Conservation (phyloP, 176 grass and related monocot species). For the Bothriochloa decipiens region DNA sequence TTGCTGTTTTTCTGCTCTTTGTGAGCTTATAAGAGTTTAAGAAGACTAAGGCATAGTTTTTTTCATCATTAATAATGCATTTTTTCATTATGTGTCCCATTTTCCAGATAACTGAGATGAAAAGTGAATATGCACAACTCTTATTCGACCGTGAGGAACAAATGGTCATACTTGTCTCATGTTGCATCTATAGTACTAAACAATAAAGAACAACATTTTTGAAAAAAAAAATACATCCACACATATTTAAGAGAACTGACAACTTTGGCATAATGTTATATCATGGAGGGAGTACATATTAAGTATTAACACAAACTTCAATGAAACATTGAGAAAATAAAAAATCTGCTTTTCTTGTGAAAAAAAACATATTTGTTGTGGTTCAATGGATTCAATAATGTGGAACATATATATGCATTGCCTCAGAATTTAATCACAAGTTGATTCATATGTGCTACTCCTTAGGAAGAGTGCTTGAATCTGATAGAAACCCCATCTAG, state of each 20-base stretch:
- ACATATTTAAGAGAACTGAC: not conserved
- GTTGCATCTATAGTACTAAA: not conserved
- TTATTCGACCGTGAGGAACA: not conserved
- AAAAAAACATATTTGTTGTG: not conserved
- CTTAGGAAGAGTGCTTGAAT: not conserved
- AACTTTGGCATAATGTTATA: conserved; percentile 3
- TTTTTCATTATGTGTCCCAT: not conserved
- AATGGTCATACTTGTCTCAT: not conserved
- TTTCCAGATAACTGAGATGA: not conserved
- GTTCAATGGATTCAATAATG: conserved; percentile 16
- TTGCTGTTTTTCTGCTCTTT: not conserved
- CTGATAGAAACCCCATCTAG: conserved; percentile 9
- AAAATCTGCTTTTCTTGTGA: not conserved
- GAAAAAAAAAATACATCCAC: not conserved
- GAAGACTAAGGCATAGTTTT: not conserved
- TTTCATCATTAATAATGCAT: not conserved
- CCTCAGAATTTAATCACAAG: not conserved
- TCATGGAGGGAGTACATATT: conserved; percentile 16
- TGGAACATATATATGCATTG: not conserved
- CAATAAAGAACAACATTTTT: not conserved
- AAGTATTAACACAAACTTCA: conserved; percentile 30
- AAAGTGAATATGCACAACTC: not conserved
- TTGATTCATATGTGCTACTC: not conserved
- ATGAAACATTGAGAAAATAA: not conserved
- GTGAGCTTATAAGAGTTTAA: not conserved